These are phyloP conservation scores for Pythium folliculosum DNA, from an alignment of 352 stramenopile genomes.

Conservation along the genomic window DNA sequence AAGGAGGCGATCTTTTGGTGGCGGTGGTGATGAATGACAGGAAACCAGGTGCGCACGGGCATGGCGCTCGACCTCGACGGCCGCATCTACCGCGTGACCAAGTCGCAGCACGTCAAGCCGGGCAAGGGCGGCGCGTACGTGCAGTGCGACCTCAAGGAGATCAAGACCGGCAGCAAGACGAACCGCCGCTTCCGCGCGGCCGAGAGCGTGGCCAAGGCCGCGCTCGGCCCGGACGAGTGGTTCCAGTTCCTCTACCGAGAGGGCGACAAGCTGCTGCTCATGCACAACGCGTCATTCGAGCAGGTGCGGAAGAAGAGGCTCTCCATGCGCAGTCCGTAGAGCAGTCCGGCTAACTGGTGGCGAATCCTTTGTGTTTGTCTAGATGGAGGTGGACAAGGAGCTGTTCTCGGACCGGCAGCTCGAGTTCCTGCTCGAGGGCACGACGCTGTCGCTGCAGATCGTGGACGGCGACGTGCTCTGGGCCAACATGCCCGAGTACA, in stretches of 20 bases:
- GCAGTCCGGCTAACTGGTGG: not conserved
- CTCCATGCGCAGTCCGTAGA: not conserved
- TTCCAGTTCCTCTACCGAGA: constrained; percentile 88
- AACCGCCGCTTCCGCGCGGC: constrained; percentile 82
- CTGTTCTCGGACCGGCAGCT: constrained; percentile 77
- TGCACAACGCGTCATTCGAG: constrained; percentile 81
- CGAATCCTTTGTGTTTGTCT: not conserved
- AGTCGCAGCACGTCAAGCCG: constrained; percentile 85
- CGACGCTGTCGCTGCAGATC: constrained; percentile 83
- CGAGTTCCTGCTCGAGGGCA: constrained; percentile 77
- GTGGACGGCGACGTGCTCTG: constrained; percentile 82
- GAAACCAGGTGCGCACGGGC: constrained; percentile 79
- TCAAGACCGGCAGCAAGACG: constrained; percentile 85
- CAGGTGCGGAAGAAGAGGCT: constrained; percentile 43
- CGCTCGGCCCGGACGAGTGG: constrained; percentile 65
- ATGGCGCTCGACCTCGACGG: constrained; percentile 85
- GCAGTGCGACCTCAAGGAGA: constrained; percentile 84
- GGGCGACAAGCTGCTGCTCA: constrained; percentile 77
- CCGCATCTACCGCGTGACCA: constrained; percentile 83
- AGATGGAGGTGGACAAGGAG: constrained; percentile 75
- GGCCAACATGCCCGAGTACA: constrained; percentile 85
- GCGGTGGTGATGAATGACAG: constrained; percentile 28
- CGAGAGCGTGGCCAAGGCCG: constrained; percentile 79
- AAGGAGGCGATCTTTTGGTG: too few species aligned
- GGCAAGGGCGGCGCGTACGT: constrained; percentile 85